Evolutionary conservation across 2,329 filamentous ascomycete species (phyloP).

Genomic region (Laburnicola sp.): DNA sequence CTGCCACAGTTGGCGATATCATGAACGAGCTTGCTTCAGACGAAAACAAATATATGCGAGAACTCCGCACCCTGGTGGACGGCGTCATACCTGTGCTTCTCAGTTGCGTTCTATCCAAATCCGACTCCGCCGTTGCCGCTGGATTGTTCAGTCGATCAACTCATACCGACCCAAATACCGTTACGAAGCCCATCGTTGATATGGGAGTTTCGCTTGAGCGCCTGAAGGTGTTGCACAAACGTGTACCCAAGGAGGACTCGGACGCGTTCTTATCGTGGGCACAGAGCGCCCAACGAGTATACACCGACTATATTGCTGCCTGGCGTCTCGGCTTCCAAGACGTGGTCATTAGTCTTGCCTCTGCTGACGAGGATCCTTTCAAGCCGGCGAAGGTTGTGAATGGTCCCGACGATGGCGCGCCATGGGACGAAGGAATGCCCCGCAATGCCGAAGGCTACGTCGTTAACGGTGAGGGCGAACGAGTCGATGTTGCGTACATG

Average conservation of each 20-base stretch:
- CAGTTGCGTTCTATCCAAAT: conserved; percentile 77
- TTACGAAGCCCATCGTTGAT: conserved; percentile 85
- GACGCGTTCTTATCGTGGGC: conserved; percentile 80
- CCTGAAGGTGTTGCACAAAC: conserved; percentile 76
- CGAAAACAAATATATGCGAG: conserved; percentile 84
- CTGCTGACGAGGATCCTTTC: conserved; percentile 66
- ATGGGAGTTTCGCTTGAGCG: conserved; percentile 92
- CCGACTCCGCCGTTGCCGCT: conserved; percentile 64
- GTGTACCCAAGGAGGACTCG: conserved; percentile 73
- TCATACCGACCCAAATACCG: conserved; percentile 59
- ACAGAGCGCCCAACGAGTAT: conserved; percentile 73
- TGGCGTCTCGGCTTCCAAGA: conserved; percentile 96
- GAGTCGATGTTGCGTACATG: conserved; percentile 91
- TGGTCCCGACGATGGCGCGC: conserved; percentile 53
- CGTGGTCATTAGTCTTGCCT: conserved; percentile 88
- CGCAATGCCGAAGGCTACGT: conserved; percentile 64
- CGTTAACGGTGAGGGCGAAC: conserved; percentile 75
- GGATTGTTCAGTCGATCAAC: conserved; percentile 68
- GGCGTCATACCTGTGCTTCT: conserved; percentile 93
- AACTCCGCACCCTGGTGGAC: conserved; percentile 89
- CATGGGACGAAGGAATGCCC: conserved; percentile 59
- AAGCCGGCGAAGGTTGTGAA: conserved; percentile 42
- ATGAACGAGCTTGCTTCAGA: conserved; percentile 80
- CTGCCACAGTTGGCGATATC: conserved; percentile 72
- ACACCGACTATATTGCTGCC: conserved; percentile 79